Base-by-base conservation (phyloP, 2,329 filamentous ascomycete genomes). In the Emmonsia crescens region DNA sequence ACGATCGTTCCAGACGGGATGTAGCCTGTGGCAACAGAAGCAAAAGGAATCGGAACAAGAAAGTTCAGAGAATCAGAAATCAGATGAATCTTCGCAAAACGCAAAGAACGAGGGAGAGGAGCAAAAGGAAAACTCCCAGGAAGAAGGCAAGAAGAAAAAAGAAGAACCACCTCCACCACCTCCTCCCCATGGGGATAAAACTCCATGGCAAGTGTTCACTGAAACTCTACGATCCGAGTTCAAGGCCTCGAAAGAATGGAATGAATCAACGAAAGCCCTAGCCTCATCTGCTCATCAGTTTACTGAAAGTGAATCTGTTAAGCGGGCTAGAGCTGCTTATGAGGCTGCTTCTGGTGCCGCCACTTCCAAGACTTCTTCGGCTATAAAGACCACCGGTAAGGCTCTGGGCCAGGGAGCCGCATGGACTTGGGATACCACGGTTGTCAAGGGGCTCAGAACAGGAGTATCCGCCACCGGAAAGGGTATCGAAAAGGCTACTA, bases 171-270 rank as follows among this genome's bases (percentile, higher is more conserved):
- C 92, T 14, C 90, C 93, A 27, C 93, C 92, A 16, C 93, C 94
- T n/a, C 93, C 92, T n/a, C 93, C 92, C 24, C 94, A 99, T 72
- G 94, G 94, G 64, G 91, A 96, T 79, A 99, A 99, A 81, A 94
- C 93, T 2, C 94, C 94, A 60, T 97, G 94, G 92, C 91, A 97
- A 74, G 94, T 99, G 38, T 99, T 99, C 79, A 90, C 90, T 71
- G 94, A 99, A 73, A 99, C 94, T n/a, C 85, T 99, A 77, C 85
- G 90, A 74, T 83, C 82, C 62, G 94, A 99, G 77, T 96, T 99
- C 78, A 91, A 96, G 76, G 89, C 91, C 59, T 97, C 92, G 19
- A 96, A 97, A 73, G 94, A 99, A 75, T 99, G 94, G 94, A 96
- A 99, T 72, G 94, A 99, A 73, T 96, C 91, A 51, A 99, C 93